phyloP scores from a whole-genome alignment of 2,329 filamentous ascomycete genomes.

The Scytalidium sp. region DNA sequence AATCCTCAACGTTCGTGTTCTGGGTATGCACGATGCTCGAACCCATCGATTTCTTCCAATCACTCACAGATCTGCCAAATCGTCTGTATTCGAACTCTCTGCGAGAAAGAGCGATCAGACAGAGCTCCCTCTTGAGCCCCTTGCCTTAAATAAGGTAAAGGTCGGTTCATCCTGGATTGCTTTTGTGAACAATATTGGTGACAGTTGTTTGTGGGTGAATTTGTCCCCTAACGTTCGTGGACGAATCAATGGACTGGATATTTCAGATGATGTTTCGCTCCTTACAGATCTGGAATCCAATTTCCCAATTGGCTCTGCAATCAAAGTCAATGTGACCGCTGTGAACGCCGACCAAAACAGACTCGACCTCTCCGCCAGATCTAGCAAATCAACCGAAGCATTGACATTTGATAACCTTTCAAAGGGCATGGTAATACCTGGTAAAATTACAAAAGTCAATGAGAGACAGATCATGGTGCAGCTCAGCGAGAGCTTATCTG shows the following conservation, averaged over 20 bases:
- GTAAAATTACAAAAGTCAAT: slow-evolving; percentile 78
- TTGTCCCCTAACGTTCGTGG: slow-evolving; percentile 85
- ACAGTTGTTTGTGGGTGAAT: slow-evolving; percentile 85
- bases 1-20: slow-evolving; percentile 68
- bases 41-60: slow-evolving; percentile 92
- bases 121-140: slow-evolving; percentile 53
- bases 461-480: slow-evolving; percentile 84
- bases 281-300: slow-evolving; percentile 72
- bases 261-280: slow-evolving; percentile 81
- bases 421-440: slow-evolving; percentile 77
- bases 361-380: slow-evolving; percentile 79
- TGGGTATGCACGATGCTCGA: slow-evolving; percentile 86
- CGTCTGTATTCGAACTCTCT: slow-evolving; percentile 80
- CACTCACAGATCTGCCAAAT: slow-evolving; percentile 77
- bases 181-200: slow-evolving; percentile 85
- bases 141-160: slow-evolving; percentile 71
- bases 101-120: slow-evolving; percentile 63
- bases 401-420: slow-evolving; percentile 71
- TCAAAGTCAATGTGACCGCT: slow-evolving; percentile 74
- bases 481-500: slow-evolving; percentile 76
- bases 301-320: slow-evolving; percentile 86
- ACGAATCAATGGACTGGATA: slow-evolving; percentile 76
- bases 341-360: slow-evolving; percentile 71
- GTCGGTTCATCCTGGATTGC: slow-evolving; percentile 71
- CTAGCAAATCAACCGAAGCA: slow-evolving; percentile 50